These are phyloP conservation scores for Ophiostoma triangulosporum DNA, from an alignment of 2,329 filamentous ascomycete species.

Conservation along the genomic window DNA sequence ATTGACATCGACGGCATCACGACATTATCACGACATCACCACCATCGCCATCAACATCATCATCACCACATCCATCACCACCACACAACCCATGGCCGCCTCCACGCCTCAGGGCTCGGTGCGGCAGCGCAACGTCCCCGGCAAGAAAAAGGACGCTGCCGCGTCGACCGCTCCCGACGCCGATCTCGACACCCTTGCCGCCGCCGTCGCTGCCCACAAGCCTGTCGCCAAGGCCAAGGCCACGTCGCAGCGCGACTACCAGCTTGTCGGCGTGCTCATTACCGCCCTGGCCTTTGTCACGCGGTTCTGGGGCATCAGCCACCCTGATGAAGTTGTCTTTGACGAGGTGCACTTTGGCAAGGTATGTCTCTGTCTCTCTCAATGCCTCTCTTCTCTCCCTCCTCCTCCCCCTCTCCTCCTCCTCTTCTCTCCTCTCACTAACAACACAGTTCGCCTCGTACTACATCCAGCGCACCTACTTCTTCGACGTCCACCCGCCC, in stretches of 20 bases:
- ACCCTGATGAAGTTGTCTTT: conserved; percentile 94
- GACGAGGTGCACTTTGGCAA: conserved; percentile 99
- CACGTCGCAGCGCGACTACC: conserved; percentile 68
- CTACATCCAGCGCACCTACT: conserved; percentile 94
- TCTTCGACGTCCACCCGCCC: conserved; percentile 98
- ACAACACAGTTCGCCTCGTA: conserved; percentile 50
- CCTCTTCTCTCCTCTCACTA: background rate
- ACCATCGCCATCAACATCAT: background rate
- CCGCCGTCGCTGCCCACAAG: background rate
- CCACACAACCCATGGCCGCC: conserved; percentile 27
- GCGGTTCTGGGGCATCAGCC: conserved; percentile 89
- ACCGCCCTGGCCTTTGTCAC: conserved; percentile 79
- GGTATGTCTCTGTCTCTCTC: conserved; percentile 39
- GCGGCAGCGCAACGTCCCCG: conserved; percentile 43
- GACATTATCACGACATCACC: background rate
- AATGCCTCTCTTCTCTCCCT: background rate
- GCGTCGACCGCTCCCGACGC: conserved; percentile 22
- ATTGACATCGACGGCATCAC: background rate
- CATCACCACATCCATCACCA: background rate
- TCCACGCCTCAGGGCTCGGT: conserved; percentile 42
- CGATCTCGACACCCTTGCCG: conserved; percentile 35
- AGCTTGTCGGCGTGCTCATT: conserved; percentile 61
- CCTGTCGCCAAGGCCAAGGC: conserved; percentile 24
- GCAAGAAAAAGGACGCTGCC: conserved; percentile 36
- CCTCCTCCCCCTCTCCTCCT: background rate